phyloP scores from a whole-genome alignment of 2,329 filamentous ascomycete genomes.

The Podosphaera fusca region DNA sequence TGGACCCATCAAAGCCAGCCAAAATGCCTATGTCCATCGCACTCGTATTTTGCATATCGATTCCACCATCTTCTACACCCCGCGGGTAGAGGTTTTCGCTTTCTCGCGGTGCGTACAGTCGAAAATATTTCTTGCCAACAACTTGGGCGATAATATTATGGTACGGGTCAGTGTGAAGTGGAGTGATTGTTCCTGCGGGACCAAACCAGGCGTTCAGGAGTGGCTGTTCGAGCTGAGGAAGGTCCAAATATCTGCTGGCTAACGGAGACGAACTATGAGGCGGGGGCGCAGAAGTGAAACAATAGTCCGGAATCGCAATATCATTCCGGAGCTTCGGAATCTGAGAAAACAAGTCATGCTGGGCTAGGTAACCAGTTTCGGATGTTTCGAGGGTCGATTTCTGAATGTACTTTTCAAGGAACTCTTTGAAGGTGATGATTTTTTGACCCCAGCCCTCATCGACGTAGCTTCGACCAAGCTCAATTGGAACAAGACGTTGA shows the following conservation, averaged over 20 bases:
- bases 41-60: slow-evolving; percentile 89
- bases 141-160: slow-evolving; percentile 83
- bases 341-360: slow-evolving; percentile 70
- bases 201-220: slow-evolving; percentile 85
- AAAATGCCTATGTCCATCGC: slow-evolving; percentile 49
- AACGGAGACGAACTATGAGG: slow-evolving; percentile 26
- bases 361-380: slow-evolving; percentile 61
- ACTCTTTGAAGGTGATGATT: slow-evolving; percentile 51
- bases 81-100: slow-evolving; percentile 35
- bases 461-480: slow-evolving; percentile 70
- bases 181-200: slow-evolving; percentile 67
- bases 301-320: slow-evolving; percentile 63
- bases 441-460: slow-evolving; percentile 67
- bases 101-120: slow-evolving; percentile 53
- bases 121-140: slow-evolving; percentile 76
- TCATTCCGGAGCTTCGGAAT: slow-evolving; percentile 56
- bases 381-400: not conserved
- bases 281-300: slow-evolving; percentile 44
- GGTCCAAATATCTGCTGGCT: slow-evolving; percentile 18
- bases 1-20: slow-evolving; percentile 31
- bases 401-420: slow-evolving; percentile 26
- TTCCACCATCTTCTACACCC: slow-evolving; percentile 35
- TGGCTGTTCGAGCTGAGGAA: slow-evolving; percentile 29
- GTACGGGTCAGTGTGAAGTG: slow-evolving; percentile 81
- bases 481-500: slow-evolving; percentile 60